phyloP scores from a whole-genome alignment of 805 yeast species.

The Ogataea dorogensis region DNA sequence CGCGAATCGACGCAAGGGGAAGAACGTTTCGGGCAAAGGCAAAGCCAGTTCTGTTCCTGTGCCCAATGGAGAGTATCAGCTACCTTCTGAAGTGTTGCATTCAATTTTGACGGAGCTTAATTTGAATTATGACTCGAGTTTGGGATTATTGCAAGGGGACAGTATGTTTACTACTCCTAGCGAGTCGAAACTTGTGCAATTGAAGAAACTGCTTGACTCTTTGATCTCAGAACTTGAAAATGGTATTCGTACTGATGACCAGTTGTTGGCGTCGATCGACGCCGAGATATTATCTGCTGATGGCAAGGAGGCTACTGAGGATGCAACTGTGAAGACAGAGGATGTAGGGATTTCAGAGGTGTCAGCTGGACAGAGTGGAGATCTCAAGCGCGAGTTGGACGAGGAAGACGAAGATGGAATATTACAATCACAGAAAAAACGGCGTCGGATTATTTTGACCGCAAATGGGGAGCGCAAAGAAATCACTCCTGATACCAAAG shows the following conservation, averaged over 20 bases:
- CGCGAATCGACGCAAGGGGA: constrained; percentile 24
- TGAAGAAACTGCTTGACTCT: constrained; percentile 38
- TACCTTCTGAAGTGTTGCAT: constrained; percentile 43
- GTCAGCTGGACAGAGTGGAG: background rate
- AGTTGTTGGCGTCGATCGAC: constrained; percentile 24
- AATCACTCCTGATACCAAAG: constrained; percentile 15
- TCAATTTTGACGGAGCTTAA: constrained; percentile 52
- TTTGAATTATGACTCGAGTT: constrained; percentile 54
- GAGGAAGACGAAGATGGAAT: constrained; percentile 23
- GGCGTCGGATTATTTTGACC: constrained; percentile 21
- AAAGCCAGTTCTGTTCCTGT: constrained; percentile 14
- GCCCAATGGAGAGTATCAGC: constrained; percentile 10
- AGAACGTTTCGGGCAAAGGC: constrained; percentile 23
- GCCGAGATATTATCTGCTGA: constrained; percentile 10
- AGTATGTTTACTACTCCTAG: constrained; percentile 36
- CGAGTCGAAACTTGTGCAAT: constrained; percentile 17
- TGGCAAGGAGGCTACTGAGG: constrained; percentile 8
- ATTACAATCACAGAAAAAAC: constrained; percentile 20
- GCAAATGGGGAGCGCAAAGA: constrained; percentile 25
- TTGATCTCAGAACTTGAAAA: constrained; percentile 39
- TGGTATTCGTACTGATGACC: constrained; percentile 28
- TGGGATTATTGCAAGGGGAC: constrained; percentile 63
- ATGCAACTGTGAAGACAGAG: constrained; percentile 13
- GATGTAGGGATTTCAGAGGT: constrained; percentile 5
- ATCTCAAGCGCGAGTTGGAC: constrained; percentile 10